phyloP scores from a whole-genome alignment of 75 land plant species.

The Azolla pinnata region DNA sequence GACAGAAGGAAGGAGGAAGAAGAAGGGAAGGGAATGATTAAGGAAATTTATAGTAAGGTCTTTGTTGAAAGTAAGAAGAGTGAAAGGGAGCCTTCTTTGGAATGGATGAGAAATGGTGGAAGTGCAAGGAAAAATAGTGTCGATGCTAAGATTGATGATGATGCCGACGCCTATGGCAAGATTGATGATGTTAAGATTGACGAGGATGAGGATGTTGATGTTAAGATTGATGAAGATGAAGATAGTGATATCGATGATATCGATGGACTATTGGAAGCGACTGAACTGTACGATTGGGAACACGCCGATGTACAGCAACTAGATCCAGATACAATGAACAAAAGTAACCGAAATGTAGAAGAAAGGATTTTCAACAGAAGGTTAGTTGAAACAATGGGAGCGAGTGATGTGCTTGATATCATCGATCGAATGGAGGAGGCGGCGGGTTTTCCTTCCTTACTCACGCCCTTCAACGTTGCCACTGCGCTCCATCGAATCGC shows the following conservation, averaged over 20 bases:
- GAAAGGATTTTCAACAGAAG: constrained; percentile 53
- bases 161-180: neutral
- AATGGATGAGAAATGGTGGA: no score
- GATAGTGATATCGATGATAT: constrained; percentile 7
- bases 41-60: neutral
- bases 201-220: constrained; percentile 9
- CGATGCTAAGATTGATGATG: neutral
- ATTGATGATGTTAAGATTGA: constrained; percentile 2
- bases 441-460: constrained; percentile 47
- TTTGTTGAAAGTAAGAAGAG: neutral
- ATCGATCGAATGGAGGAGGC: constrained; percentile 37
- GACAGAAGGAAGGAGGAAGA: neutral
- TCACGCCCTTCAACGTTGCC: constrained; percentile 74
- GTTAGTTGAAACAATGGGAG: constrained; percentile 57
- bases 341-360: neutral
- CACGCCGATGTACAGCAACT: constrained; percentile 6
- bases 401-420: constrained; percentile 53
- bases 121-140: no score
- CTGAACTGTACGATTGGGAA: constrained; percentile 21
- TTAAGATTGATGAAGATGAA: constrained; percentile 7
- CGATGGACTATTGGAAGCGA: neutral
- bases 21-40: neutral
- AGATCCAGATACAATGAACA: no score
- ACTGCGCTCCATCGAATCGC: constrained; percentile 91
- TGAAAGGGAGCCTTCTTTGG: neutral